Evolutionary conservation across 352 stramenopile genomes (phyloP).

Genomic region (Globisporangium ultimum): DNA sequence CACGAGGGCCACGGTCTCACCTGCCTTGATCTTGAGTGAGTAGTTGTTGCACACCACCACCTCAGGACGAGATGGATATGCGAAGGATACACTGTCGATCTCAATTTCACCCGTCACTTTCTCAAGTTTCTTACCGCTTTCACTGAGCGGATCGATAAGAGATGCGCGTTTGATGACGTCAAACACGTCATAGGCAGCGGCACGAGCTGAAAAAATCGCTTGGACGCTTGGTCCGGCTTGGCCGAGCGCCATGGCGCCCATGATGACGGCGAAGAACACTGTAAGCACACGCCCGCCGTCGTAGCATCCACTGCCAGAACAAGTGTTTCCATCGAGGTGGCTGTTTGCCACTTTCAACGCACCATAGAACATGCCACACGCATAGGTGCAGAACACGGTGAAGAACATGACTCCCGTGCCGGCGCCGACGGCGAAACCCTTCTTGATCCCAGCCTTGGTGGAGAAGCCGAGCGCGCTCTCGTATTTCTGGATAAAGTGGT

Average conservation of each 20-base stretch:
- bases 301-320: slow-evolving; percentile 27
- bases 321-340: slow-evolving; percentile 26
- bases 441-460: slow-evolving; percentile 46
- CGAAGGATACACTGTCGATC: slow-evolving; percentile 47
- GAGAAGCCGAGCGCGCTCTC: slow-evolving; percentile 37
- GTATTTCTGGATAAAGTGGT: slow-evolving; percentile 62
- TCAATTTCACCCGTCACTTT: slow-evolving; percentile 21
- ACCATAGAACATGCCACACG: slow-evolving; percentile 76
- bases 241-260: slow-evolving; percentile 35
- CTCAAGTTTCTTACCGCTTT: slow-evolving; percentile 24
- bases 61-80: slow-evolving; percentile 31
- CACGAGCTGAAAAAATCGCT: slow-evolving; percentile 27
- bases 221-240: slow-evolving; percentile 38
- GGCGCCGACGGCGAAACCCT: slow-evolving; percentile 44
- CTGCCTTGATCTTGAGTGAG: slow-evolving; percentile 28
- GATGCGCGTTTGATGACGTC: slow-evolving; percentile 43
- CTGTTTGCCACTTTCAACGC: slow-evolving; percentile 62
- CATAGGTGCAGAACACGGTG: slow-evolving; percentile 69
- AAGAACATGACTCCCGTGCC: slow-evolving; percentile 69
- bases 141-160: slow-evolving; percentile 39
- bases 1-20: slow-evolving; percentile 43
- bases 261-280: slow-evolving; percentile 59
- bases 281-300: slow-evolving; percentile 39
- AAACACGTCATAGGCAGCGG: slow-evolving; percentile 46
- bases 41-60: slow-evolving; percentile 28